phyloP scores from a whole-genome alignment of 169 alveolate genomes.

The Babesia bovis region DNA sequence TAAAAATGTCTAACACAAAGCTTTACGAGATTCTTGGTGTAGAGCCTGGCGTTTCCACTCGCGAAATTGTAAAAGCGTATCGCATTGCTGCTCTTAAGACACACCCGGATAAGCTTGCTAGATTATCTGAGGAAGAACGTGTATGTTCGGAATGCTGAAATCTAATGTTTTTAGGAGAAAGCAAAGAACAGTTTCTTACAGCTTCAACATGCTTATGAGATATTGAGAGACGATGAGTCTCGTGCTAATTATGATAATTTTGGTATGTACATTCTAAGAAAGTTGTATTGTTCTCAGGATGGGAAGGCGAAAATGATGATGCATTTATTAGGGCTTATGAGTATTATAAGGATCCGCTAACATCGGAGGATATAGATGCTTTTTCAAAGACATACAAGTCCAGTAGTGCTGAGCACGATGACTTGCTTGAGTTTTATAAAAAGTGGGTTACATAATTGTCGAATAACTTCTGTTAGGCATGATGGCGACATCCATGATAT shows the following conservation, averaged over 20 bases:
- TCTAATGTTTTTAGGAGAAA: conserved; percentile 41
- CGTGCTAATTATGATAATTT: conserved; percentile 71
- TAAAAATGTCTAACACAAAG: conserved; percentile 17
- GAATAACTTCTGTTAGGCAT: conserved; percentile 15
- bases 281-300: conserved; percentile 14
- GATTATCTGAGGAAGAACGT: conserved; percentile 34
- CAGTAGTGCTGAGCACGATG: conserved; percentile 74
- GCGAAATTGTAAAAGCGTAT: conserved; percentile 90
- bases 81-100: conserved; percentile 84
- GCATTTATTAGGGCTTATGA: conserved; percentile 65
- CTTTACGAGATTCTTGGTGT: conserved; percentile 80
- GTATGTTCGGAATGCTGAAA: conserved; percentile 1
- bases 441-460: conserved; percentile 23
- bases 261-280: conserved; percentile 48
- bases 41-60: conserved; percentile 71
- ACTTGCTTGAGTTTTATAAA: conserved; percentile 71
- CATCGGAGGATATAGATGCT: conserved; percentile 64
- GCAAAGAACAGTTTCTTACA: conserved; percentile 71
- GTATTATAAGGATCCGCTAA: conserved; percentile 58
- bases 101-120: conserved; percentile 90
- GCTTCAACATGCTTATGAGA: conserved; percentile 76
- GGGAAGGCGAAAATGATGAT: conserved; percentile 66
- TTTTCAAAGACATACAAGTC: conserved; percentile 66
- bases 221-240: conserved; percentile 69
- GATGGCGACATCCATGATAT: conserved; percentile 69